Conservation (phyloP, 225 moss, liverwort and hornwort genomes). For the Bryum argenteum region DNA sequence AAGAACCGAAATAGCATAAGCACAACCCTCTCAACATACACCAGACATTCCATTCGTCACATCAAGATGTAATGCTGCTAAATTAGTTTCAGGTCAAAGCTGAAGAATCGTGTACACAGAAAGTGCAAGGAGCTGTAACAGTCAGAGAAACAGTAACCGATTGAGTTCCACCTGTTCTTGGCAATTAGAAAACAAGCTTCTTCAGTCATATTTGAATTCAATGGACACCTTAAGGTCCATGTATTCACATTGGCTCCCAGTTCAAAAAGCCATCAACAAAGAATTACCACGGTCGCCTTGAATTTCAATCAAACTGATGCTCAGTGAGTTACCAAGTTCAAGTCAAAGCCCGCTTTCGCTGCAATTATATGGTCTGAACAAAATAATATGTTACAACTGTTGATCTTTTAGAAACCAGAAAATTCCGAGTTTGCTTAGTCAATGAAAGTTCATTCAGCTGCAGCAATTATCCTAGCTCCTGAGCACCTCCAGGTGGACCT, state of each 20-base stretch:
- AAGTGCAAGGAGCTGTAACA: slow-evolving; percentile 11
- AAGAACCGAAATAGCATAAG: neutral
- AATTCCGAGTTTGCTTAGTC: neutral
- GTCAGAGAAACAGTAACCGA: neutral
- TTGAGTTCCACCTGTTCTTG: neutral
- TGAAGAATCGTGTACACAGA: neutral
- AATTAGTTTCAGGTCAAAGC: neutral
- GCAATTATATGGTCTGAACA: neutral
- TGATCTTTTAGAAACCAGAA: neutral
- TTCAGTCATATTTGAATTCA: neutral
- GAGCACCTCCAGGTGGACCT: slow-evolving; percentile 17
- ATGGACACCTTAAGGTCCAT: neutral
- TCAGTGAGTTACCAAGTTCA: neutral
- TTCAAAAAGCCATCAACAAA: neutral
- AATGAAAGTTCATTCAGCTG: neutral
- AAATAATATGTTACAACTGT: neutral
- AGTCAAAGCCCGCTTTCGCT: neutral
- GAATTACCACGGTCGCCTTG: neutral
- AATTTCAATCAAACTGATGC: slow-evolving; percentile 6
- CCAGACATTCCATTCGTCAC: slow-evolving; percentile 7
- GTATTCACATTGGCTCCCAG: neutral
- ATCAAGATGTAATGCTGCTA: neutral
- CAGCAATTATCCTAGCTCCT: slow-evolving; percentile 1
- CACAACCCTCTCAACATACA: slow-evolving; percentile 2
- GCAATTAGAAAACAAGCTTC: neutral